Percentiles rank a stretch among this genome's conserved stretches.
Conservation (phyloP, 2,329 filamentous ascomycete species). For the Diaporthe sp. region DNA sequence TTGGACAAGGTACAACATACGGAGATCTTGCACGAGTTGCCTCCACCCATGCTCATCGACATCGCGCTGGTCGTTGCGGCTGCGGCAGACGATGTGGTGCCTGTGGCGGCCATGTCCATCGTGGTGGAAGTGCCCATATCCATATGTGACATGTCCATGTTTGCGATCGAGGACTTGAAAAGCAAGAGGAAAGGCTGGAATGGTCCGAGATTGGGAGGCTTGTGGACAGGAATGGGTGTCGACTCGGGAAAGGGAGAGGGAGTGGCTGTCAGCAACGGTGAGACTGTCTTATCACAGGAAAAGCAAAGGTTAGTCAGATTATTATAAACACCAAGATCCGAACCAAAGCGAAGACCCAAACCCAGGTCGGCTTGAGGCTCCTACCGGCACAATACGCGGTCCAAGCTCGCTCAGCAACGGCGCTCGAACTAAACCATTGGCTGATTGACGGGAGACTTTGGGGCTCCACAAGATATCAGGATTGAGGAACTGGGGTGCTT, state of each 20-base stretch:
- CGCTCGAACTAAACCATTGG: background rate
- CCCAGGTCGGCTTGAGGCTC: background rate
- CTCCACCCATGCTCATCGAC: conserved; percentile 24
- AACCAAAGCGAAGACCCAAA: background rate
- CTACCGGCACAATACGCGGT: background rate
- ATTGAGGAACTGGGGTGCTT: background rate
- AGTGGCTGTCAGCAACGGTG: too few species aligned
- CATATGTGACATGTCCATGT: conserved; percentile 11
- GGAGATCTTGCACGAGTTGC: conserved; percentile 23
- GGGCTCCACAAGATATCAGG: background rate
- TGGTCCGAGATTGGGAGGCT: background rate
- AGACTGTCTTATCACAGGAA: background rate
- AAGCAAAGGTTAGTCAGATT: background rate
- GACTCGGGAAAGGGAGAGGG: background rate
- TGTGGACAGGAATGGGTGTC: too few species aligned
- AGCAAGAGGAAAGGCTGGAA: background rate
- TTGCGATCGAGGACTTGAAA: background rate
- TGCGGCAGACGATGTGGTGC: background rate
- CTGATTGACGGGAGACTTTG: background rate
- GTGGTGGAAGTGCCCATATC: background rate
- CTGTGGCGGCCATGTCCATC: conserved; percentile 8
- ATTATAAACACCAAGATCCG: background rate
- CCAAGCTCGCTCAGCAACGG: background rate
- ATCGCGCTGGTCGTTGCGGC: conserved; percentile 18
- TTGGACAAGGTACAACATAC: background rate